A percentile compares a stretch with the other conserved stretches of the same genome.
These are phyloP conservation scores for Fusarium anguioides DNA, from an alignment of 2,329 filamentous ascomycete species.

Conservation along the genomic window DNA sequence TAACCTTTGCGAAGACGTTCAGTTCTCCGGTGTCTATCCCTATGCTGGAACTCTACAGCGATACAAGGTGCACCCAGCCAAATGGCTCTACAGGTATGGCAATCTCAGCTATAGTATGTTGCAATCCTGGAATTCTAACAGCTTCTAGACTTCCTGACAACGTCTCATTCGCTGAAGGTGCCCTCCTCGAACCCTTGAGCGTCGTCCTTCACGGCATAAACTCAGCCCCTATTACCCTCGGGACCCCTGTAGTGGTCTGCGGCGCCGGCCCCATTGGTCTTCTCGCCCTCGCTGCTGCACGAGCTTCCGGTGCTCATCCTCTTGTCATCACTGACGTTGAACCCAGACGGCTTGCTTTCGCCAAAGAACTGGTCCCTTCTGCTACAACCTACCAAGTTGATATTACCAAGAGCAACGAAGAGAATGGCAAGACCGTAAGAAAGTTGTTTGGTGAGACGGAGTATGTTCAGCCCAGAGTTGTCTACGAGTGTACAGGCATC, in stretches of 20 bases:
- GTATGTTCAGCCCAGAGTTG: conserved; percentile 67
- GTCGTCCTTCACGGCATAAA: conserved; percentile 72
- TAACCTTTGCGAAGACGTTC: conserved; percentile 71
- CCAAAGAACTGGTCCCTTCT: conserved; percentile 65
- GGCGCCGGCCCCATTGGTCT: conserved; percentile 74
- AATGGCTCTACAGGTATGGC: conserved; percentile 64
- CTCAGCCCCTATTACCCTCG: conserved; percentile 63
- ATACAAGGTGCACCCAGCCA: conserved; percentile 70
- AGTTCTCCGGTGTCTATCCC: conserved; percentile 71
- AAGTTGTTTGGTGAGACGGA: conserved; percentile 65
- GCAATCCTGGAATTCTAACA: conserved; percentile 2
- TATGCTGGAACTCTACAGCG: conserved; percentile 70
- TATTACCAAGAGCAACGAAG: conserved; percentile 55
- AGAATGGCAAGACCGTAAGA: conserved; percentile 64
- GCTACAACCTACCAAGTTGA: conserved; percentile 66
- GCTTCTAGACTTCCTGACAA: conserved; percentile 61
- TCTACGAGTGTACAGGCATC: conserved; percentile 74
- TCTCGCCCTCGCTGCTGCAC: conserved; percentile 65
- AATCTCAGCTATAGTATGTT: not conserved
- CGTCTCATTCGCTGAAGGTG: conserved; percentile 67
- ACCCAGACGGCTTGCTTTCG: conserved; percentile 65
- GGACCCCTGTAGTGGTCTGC: conserved; percentile 66
- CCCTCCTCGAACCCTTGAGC: conserved; percentile 72
- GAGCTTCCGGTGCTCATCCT: conserved; percentile 71
- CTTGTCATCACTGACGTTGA: conserved; percentile 74